Conservation (phyloP, 176 grass and related monocot species). For the Eragrostis nindensis region DNA sequence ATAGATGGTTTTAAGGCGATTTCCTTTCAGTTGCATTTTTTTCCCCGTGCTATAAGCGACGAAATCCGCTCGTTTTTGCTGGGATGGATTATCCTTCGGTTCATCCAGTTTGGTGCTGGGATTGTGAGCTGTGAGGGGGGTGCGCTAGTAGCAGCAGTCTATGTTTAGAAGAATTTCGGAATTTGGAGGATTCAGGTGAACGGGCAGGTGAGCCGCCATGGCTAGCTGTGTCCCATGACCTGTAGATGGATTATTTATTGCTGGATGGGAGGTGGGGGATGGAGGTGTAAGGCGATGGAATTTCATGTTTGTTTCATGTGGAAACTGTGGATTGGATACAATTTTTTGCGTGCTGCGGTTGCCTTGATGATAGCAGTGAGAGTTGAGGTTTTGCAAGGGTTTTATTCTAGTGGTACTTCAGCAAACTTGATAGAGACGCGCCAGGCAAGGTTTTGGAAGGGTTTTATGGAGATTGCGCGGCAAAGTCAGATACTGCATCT, state of each 20-base stretch:
- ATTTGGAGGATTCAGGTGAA: neutral
- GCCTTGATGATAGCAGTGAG: neutral
- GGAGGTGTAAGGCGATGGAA: neutral
- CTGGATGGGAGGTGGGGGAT: neutral
- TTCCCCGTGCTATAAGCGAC: neutral
- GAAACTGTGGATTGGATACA: neutral
- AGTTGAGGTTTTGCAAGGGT: neutral
- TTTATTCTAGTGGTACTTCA: neutral
- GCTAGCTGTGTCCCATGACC: neutral
- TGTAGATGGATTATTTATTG: neutral
- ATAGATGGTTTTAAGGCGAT: neutral
- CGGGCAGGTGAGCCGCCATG: neutral
- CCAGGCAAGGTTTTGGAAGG: slow-evolving; percentile 20
- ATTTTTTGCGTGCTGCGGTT: neutral
- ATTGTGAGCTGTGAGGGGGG: neutral
- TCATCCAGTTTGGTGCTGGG: neutral
- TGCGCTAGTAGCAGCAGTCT: neutral
- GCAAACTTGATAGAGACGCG: neutral
- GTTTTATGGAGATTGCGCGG: neutral
- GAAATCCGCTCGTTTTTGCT: neutral
- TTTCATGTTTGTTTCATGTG: too few relatives aligned
- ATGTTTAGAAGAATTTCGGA: neutral
- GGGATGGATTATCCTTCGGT: neutral
- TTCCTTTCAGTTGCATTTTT: neutral
- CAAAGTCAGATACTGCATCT: slow-evolving; percentile 4